Evolutionary conservation across 2,329 filamentous ascomycete genomes (phyloP), one percentile per base, ranked within the genome.

Genomic region (Thyridium curvatum): DNA sequence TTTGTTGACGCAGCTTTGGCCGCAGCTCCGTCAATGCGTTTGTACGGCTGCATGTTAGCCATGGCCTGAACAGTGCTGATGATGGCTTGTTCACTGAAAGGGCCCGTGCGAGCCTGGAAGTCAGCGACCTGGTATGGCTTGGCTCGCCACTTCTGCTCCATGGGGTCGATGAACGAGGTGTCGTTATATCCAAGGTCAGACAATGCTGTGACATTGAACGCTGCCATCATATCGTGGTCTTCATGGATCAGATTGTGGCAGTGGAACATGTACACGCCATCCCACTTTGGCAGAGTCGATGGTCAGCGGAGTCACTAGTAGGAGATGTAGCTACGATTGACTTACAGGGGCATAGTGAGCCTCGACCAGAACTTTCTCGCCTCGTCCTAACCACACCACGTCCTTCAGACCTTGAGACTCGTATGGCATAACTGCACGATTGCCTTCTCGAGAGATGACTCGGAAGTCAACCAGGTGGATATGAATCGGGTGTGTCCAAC

Each of bases 381-480:
- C 65, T 1, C 54, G 56, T 9, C 65, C 69, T 2, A 80, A 60
- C 62, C 72, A 72, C 2, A 78, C 72, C 2, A 77, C 69, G 46
- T 80, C 75, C 53, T 79, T 79, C 14, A 77, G 63, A 0, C 71
- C 74, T 0, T 62, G 66, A 2, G 60, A 56, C 54, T 80, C 76
- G 46, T 79, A 79, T 0, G 70, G 63, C 43, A 63, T 48, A 4
- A 78, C 65, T 12, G 48, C 51, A 3, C 64, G 59, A 9, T 65
- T 65, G 4, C 69, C 68, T 0, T 51, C 64, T 14, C 75, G 69
- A 8, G 58, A 61, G 16, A 77, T 47, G 29, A 80, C 60, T 40
- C 71, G 66, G 54, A 80, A 73, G 48, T 79, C 74, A 35, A 81
- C 68, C 2, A 79, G 61, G 49, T 80, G 77, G 35, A 79, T 68